Evolutionary conservation across 1,139 yeast genomes (phyloP), one percentile per base, ranked within the genome.

Genomic region (Pichia terricola): DNA sequence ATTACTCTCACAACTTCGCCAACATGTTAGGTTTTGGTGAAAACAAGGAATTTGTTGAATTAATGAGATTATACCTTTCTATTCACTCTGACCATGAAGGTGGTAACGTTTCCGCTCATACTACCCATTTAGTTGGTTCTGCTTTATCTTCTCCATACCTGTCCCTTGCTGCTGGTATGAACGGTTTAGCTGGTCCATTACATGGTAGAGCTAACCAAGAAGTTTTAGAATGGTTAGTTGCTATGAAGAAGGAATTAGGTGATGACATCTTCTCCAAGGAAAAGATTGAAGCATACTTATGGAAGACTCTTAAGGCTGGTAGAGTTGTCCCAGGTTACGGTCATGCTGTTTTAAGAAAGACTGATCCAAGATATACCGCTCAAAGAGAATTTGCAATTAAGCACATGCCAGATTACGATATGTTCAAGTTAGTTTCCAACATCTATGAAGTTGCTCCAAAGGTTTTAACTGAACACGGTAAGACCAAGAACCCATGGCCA

Each of bases 401-500:
- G 76, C 96, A 89, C 75, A 81, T 91, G 89, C 96, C 96, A 67
- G 89, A 89, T 70, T 85, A 86, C 70, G 95, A 85, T 62, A 71
- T 83, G 69, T 88, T 87, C 79, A 80, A 83, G 72, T 78, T 88
- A 60, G 97, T 88, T 50, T 81, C 94, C 48, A 78, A 82, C 70
- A 83, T 88, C 58, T 87, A 88, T 69, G 89, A 88, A 67, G 91
- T 89, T 63, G 97, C 96, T 53, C 97, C 97, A 66, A 83, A 78
- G 60, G 97, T 89, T 51, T 77, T 89, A 66, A 83, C 94, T 64
- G 78, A 87, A 74, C 97, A 89, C 70, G 97, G 97, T 69, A 89
- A 89, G 79, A 88, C 96, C 64, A 86, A 87, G 80, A 89, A 88
- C 79, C 96, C 96, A 72, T 88, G 91, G 91, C 97, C 97, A 69